These are phyloP conservation scores for Wickerhamomyces bisporus DNA, from an alignment of 805 yeast genomes.

Conservation along the genomic window DNA sequence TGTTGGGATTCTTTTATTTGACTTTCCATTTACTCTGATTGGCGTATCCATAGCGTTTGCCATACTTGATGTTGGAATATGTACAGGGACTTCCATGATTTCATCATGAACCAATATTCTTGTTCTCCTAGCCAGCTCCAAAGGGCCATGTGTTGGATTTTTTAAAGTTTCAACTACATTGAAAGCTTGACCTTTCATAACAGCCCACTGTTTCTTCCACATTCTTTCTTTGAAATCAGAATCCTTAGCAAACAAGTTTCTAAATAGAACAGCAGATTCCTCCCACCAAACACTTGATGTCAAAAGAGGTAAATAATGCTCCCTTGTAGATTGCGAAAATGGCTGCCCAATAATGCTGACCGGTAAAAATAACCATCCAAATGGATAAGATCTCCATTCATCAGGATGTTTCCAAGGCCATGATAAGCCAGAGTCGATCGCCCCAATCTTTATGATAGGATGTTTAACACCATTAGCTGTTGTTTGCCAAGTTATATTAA, in stretches of 20 bases:
- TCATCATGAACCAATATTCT: slow-evolving; percentile 58
- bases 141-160: slow-evolving; percentile 54
- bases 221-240: slow-evolving; percentile 57
- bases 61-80: slow-evolving; percentile 32
- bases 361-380: slow-evolving; percentile 73
- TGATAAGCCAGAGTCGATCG: slow-evolving; percentile 70
- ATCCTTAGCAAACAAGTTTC: slow-evolving; percentile 48
- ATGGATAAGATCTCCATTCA: slow-evolving; percentile 76
- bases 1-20: background rate
- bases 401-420: slow-evolving; percentile 83
- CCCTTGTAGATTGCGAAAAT: slow-evolving; percentile 49
- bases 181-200: slow-evolving; percentile 73
- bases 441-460: slow-evolving; percentile 53
- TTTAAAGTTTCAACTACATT: slow-evolving; percentile 65
- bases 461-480: slow-evolving; percentile 16
- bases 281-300: slow-evolving; percentile 73
- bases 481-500: slow-evolving; percentile 42
- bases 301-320: slow-evolving; percentile 51
- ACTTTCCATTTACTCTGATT: background rate
- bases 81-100: slow-evolving; percentile 51
- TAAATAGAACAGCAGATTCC: slow-evolving; percentile 42
- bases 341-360: slow-evolving; percentile 61
- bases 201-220: slow-evolving; percentile 66
- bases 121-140: slow-evolving; percentile 57
- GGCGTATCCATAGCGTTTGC: slow-evolving; percentile 42